Base-by-base conservation (phyloP, 116 monocot species). In the Cymodocea nodosa region DNA sequence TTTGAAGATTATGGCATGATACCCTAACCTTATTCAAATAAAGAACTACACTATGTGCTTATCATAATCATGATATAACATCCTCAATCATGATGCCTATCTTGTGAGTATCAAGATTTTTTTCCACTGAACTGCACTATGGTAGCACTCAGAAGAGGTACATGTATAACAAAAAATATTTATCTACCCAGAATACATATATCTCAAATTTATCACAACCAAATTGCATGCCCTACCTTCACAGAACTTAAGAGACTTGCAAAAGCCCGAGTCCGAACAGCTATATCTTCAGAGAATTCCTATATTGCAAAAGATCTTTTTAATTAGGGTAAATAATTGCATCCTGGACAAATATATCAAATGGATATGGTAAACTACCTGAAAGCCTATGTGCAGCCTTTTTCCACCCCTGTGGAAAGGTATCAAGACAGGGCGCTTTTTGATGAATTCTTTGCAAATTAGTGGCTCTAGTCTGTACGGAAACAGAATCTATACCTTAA, bases 321-420 rank as follows among this genome's bases (percentile, higher is more conserved):
- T 18, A 11, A 14, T 53, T 34, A 66, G 35, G 25, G 44, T 12
- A 7, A 64, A 51, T 36, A 37, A 36, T 16, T 40, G 62, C 62
- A 62, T 39, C 18, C 19, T 23, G 24, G 13, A 57, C 36, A 36
- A 37, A 19, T 17, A 51, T 34, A 71, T 37, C 37, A 5, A 40
- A 62, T 18, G n/a, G 34, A 17, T 1, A 18, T 20, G 35, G 35
- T 63, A 11, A 48, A 35, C 25, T 53, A 66, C 97, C 88, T 88
- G 88, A 77, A 83, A 82, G 76, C 91, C 97, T 69, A 88, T 84
- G 65, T 97, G 88, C 81, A 97, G 63, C 63, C 91, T 78, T 68
- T 82, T 97, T 30, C 97, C 97, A 66, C 97, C 97, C 69, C 86
- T 87, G 74, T 97, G 88, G 71, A 88, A 97, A 12, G 97, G 97